phyloP scores from a whole-genome alignment of 108 stramenopile species.

The Fragilaria radians region DNA sequence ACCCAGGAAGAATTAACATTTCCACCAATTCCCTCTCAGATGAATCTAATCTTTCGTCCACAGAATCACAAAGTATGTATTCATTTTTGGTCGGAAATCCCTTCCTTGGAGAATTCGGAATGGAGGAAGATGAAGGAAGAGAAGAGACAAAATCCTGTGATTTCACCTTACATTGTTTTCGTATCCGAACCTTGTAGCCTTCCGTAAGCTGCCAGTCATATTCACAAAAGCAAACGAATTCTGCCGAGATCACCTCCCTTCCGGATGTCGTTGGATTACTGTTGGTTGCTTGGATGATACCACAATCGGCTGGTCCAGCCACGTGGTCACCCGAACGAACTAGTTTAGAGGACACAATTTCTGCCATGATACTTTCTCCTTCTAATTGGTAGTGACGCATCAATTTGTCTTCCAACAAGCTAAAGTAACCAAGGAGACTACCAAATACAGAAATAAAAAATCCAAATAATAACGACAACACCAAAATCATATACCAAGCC shows the following conservation, averaged over 20 bases:
- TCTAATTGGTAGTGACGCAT: slow-evolving; percentile 14
- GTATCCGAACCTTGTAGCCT: slow-evolving; percentile 10
- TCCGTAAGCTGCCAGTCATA: slow-evolving; percentile 7
- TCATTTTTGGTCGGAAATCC: no score
- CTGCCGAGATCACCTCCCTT: no score
- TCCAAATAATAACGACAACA: slow-evolving; percentile 14
- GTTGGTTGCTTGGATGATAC: neutral
- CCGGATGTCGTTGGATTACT: no score
- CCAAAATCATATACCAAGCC: neutral
- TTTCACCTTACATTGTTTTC: slow-evolving; percentile 15
- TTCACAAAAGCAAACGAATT: slow-evolving; percentile 16
- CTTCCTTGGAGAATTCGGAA: no score
- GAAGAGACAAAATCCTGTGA: slow-evolving; percentile 18
- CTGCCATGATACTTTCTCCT: slow-evolving; percentile 8
- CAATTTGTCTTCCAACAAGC: slow-evolving; percentile 11
- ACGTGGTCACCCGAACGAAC: slow-evolving; percentile 2
- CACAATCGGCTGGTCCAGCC: neutral
- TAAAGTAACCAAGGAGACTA: slow-evolving; percentile 13
- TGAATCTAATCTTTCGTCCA: no score
- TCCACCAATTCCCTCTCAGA: no score
- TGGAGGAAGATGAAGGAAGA: no score
- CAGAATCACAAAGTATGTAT: no score
- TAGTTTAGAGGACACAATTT: slow-evolving; percentile 13
- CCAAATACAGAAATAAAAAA: slow-evolving; percentile 16
- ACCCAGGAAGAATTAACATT: no score